Evolutionary conservation across 441 rosid species (phyloP).

Genomic region (Hypseocharis bilobata): DNA sequence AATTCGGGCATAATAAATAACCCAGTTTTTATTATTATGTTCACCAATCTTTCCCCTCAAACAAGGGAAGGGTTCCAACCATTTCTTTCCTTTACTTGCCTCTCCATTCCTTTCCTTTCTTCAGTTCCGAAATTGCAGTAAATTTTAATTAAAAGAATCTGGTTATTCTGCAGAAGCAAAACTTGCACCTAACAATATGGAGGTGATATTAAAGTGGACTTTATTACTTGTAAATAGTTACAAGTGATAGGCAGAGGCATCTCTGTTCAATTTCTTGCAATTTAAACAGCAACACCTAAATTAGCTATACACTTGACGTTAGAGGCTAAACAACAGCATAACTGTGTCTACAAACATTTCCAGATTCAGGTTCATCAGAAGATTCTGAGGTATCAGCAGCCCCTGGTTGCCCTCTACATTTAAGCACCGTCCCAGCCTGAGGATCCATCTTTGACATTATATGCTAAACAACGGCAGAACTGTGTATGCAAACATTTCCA

Average conservation of each 20-base stretch:
- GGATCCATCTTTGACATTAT: conserved; percentile 39
- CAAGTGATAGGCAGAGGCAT: background rate
- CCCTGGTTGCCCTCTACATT: conserved; percentile 3
- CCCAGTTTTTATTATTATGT: too few species aligned
- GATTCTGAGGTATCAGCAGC: background rate
- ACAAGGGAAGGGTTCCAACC: too few species aligned
- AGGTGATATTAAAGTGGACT: background rate
- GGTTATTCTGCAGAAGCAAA: too few species aligned
- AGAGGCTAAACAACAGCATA: background rate
- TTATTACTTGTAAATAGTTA: background rate
- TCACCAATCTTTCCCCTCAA: too few species aligned
- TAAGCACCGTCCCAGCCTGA: conserved; percentile 42
- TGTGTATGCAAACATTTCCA: too few species aligned
- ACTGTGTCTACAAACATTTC: background rate
- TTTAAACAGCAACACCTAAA: background rate
- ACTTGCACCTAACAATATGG: too few species aligned
- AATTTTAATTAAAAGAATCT: too few species aligned
- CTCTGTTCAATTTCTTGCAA: conserved; percentile 2
- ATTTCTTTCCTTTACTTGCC: too few species aligned
- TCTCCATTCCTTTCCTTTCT: too few species aligned
- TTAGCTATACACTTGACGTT: background rate
- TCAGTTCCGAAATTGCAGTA: too few species aligned
- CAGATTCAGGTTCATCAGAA: background rate
- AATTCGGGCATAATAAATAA: too few species aligned
- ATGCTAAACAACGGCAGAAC: too few species aligned